Conservation (phyloP, 208 protist genomes). For the Trichomonas vaginalis region DNA sequence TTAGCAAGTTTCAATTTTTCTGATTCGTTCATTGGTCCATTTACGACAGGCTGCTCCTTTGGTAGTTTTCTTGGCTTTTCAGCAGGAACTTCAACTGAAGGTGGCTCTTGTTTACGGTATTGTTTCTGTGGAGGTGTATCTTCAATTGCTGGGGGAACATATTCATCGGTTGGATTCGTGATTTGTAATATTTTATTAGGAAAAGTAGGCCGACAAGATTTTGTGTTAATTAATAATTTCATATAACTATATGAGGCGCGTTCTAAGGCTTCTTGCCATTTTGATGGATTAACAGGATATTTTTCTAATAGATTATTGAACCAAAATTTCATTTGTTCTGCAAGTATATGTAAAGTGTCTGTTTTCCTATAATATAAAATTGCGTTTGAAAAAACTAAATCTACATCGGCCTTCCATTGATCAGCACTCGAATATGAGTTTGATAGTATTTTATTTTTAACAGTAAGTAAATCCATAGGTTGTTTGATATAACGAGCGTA, state of each 20-base stretch:
- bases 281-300: background rate
- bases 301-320: background rate
- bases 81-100: background rate
- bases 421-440: background rate
- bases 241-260: background rate
- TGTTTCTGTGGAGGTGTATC: background rate
- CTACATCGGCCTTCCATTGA: background rate
- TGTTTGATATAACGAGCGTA: background rate
- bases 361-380: background rate
- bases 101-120: background rate
- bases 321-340: background rate
- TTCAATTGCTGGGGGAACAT: background rate
- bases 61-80: background rate
- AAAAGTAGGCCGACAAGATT: background rate
- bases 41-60: background rate
- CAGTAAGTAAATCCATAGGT: background rate
- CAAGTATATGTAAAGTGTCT: background rate
- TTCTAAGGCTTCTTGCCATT: background rate
- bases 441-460: background rate
- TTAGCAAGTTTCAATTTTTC: background rate
- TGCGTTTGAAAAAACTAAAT: background rate
- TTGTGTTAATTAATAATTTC: background rate
- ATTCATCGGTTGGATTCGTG: background rate
- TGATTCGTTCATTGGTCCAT: background rate
- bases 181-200: background rate